Evolutionary conservation across 1,284 basidiomycete species (phyloP).

Genomic region (Takashimella koratensis): DNA sequence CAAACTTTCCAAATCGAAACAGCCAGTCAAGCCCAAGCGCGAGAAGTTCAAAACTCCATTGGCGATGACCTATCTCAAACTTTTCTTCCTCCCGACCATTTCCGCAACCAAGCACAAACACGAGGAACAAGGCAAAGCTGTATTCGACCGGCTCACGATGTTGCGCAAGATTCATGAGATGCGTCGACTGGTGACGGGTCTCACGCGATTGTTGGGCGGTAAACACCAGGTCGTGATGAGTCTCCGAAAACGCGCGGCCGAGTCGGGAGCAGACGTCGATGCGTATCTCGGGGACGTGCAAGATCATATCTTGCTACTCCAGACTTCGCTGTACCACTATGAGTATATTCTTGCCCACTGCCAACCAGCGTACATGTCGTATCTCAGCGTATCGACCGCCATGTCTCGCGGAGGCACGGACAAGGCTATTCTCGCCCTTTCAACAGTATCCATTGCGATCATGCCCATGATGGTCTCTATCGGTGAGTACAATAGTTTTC

Average conservation of each 20-base stretch:
- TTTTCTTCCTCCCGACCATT: constrained; percentile 36
- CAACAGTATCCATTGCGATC: constrained; percentile 64
- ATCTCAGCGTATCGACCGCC: constrained; percentile 64
- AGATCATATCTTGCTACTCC: constrained; percentile 87
- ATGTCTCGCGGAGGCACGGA: constrained; percentile 63
- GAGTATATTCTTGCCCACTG: constrained; percentile 84
- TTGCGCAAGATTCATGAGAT: constrained; percentile 72
- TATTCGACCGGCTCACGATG: constrained; percentile 51
- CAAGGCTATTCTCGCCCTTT: constrained; percentile 64
- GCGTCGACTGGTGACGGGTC: constrained; percentile 74
- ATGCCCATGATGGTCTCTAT: constrained; percentile 65
- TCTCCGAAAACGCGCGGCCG: constrained; percentile 66
- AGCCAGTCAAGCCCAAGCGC: background rate
- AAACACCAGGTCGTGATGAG: constrained; percentile 81
- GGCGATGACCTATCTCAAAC: constrained; percentile 21
- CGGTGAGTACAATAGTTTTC: constrained; percentile 51
- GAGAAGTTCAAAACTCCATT: background rate
- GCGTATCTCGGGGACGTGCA: constrained; percentile 92
- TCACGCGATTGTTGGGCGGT: constrained; percentile 70
- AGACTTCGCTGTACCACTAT: constrained; percentile 80
- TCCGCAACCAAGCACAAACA: constrained; percentile 19
- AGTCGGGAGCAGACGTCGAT: constrained; percentile 60
- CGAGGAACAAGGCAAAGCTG: constrained; percentile 17
- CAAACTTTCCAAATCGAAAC: no score
- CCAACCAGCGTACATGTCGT: constrained; percentile 78